Evolutionary conservation across 371 early-diverging fungal genomes (phyloP), one percentile per base, ranked within the genome.

Genomic region (Basidiobolus meristosporus): DNA sequence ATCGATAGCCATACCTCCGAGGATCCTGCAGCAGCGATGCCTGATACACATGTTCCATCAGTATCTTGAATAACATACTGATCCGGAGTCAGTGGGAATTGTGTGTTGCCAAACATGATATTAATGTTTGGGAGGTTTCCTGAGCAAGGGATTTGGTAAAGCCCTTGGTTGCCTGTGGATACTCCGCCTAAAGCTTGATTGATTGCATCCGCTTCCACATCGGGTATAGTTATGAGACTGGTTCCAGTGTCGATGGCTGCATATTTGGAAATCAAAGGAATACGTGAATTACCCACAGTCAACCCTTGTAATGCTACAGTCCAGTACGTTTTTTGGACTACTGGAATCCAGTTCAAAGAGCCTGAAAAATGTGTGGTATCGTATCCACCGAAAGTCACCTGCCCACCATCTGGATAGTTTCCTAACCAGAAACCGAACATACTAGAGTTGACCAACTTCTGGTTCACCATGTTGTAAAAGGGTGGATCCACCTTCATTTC

Each of bases 351-450:
- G 6, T 47, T 34, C 11, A 57, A 38, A 1, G 60, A 45, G 7
- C 59, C 60, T n/a, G 43, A 36, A 21, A 45, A 61, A 26, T 49
- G 43, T 16, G 45, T 46, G 17, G 44, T 33, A 39, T 68, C 54
- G 19, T 56, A 42, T 7, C 48, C 62, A n/a, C 65, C 63, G 50
- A 68, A 59, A 5, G 77, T 62, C 46, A 92, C 65, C 51, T 83
- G 82, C 35, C 93, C 90, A 1, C 51, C 51, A 41, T 52, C 57
- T 30, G 50, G 45, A 41, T 50, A 34, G 38, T 44, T 41, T 18
- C 16, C 14, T n/a, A 34, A 34, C 31, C 63, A 65, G 18, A 67
- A 60, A 0, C 57, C 51, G 42, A 65, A 65, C 12, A 65, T 34
- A 0, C 62, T 60, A 9, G 48, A 44, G 10, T 56, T 43, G 0